Base-by-base conservation (phyloP, 352 stramenopile species). In the Pythium guiyangense region DNA sequence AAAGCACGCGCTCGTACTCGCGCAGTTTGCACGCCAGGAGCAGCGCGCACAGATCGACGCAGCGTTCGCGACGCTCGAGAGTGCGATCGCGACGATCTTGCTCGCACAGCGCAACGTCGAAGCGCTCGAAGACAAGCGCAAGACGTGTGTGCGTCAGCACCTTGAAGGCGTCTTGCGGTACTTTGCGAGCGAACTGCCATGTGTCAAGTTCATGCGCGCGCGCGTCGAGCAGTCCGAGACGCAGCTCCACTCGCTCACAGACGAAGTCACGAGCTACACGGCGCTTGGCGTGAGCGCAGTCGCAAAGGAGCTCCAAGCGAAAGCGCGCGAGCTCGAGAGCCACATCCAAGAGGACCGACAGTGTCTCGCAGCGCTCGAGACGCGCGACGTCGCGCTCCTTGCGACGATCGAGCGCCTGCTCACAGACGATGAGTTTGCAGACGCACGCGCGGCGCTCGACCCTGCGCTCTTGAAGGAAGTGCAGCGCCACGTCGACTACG, bases 181-280 rank as follows among this genome's bases (percentile, higher is more conserved):
- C 49, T 88, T 90, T 53, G 74, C 74, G 46, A 88, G 81, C 52
- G 75, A 94, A 42, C 52, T 89, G 49, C 81, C 79, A n/a, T 94
- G 84, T 42, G 65, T 91, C 12, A 85, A 90, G 61, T 92, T 92
- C 52, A 92, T 91, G 76, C 76, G 79, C 64, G 74, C 70, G 10
- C 75, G 84, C 5, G 74, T 86, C 1, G 59, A 74, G 31, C 71
- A 90, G 37, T 70, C 74, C 4, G 59, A 80, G 34, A 35, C 60
- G 2, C 57, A 87, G 39, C 31, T 85, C 45, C 49, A 66, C 15
- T 68, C 79, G 45, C 52, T 77, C 43, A 52, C 59, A 31, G 51
- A 65, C 14, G 76, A 94, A 62, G 71, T 71, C 1, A 59, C 74
- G 11, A 71, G 66, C 11, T 87, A 89, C 47, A 70, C 73, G 14